phyloP scores from a whole-genome alignment of 305 asterid genomes.

The Galium porrigens region DNA sequence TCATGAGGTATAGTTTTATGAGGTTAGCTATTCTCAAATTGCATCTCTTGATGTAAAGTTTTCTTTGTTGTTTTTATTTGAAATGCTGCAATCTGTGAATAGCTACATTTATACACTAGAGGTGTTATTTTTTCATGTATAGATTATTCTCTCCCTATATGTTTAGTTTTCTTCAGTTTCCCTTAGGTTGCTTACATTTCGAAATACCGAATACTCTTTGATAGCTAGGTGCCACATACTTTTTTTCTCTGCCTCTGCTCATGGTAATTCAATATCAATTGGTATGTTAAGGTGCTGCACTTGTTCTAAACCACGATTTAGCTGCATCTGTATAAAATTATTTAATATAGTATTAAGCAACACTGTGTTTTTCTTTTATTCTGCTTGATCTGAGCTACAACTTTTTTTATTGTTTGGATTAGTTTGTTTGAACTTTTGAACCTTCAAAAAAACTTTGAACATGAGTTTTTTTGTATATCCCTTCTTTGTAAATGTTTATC shows the following conservation, averaged over 20 bases:
- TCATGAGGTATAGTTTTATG: slow-evolving; percentile 46
- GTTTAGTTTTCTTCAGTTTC: not conserved
- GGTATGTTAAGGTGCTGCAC: not conserved
- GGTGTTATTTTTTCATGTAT: slow-evolving; percentile 26
- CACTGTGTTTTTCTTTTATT: not conserved
- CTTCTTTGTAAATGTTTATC: not conserved
- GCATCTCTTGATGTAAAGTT: slow-evolving; percentile 2
- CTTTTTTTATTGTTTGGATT: not conserved
- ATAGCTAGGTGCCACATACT: not conserved
- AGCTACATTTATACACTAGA: slow-evolving; percentile 78
- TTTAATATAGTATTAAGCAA: not conserved
- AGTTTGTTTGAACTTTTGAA: not conserved
- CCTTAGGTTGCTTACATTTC: not conserved
- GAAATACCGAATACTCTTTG: not conserved
- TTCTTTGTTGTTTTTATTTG: not conserved
- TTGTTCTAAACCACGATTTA: not conserved
- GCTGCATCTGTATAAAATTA: not conserved
- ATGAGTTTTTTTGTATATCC: not conserved
- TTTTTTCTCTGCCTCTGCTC: not conserved
- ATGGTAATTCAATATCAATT: not conserved
- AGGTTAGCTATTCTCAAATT: slow-evolving; percentile 2
- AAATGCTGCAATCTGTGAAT: not conserved
- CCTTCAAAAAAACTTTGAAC: too few relatives aligned
- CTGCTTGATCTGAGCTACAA: not conserved
- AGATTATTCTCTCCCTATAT: slow-evolving; percentile 3